These are phyloP conservation scores for Neofusicoccum parvum DNA, from an alignment of 2,329 filamentous ascomycete genomes.

Conservation along the genomic window DNA sequence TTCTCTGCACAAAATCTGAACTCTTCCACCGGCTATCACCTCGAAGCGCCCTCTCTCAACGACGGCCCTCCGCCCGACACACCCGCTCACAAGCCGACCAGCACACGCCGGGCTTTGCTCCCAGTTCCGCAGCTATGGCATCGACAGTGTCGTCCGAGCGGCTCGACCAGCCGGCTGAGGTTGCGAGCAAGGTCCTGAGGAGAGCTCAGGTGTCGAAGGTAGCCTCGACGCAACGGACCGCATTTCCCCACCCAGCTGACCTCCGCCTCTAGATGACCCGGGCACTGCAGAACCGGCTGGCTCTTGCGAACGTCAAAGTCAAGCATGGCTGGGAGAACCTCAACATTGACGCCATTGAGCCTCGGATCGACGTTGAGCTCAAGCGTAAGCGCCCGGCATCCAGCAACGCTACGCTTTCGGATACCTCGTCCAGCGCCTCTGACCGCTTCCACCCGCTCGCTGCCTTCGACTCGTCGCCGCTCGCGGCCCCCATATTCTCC, in stretches of 20 bases:
- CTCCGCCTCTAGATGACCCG: conserved; percentile 73
- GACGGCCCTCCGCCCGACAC: conserved; percentile 7
- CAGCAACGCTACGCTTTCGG: conserved; percentile 75
- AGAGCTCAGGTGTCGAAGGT: conserved; percentile 49
- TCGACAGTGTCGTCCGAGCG: conserved; percentile 27
- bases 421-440: conserved; percentile 83
- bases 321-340: conserved; percentile 94
- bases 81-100: background rate
- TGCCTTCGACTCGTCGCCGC: conserved; percentile 78
- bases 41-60: background rate
- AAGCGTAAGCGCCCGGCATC: conserved; percentile 68
- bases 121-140: conserved; percentile 17
- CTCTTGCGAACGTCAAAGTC: conserved; percentile 95
- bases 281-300: conserved; percentile 88
- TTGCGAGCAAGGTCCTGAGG: conserved; percentile 46
- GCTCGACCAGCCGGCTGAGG: conserved; percentile 39
- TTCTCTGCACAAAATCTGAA: conserved; percentile 22
- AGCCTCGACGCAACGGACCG: conserved; percentile 23
- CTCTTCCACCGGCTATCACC: conserved; percentile 11
- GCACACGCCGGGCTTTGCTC: conserved; percentile 10
- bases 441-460: conserved; percentile 71
- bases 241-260: conserved; percentile 26
- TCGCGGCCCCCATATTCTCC: conserved; percentile 81
- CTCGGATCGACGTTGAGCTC: conserved; percentile 77
- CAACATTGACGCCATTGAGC: conserved; percentile 82